Conservation (phyloP, 2,329 filamentous ascomycete species). For the Scleromitrula shiraiana region DNA sequence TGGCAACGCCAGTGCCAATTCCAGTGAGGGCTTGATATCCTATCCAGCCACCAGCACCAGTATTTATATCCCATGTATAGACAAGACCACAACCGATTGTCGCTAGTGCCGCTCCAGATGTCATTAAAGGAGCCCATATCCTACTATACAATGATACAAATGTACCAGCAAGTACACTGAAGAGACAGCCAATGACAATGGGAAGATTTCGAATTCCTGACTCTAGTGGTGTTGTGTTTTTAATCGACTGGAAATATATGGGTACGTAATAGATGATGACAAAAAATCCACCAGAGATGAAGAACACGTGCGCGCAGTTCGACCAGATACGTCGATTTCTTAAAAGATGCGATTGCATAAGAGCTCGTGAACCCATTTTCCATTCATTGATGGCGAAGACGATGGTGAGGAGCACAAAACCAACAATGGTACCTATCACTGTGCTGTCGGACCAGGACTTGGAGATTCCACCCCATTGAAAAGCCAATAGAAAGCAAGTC, state of each 20-base stretch:
- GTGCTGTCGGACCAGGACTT: conserved; percentile 28
- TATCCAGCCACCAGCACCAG: neutral
- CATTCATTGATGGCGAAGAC: neutral
- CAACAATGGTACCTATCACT: neutral
- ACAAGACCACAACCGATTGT: neutral
- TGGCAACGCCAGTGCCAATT: neutral
- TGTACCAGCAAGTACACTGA: no score
- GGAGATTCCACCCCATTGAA: conserved; percentile 37
- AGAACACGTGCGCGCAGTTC: conserved; percentile 32
- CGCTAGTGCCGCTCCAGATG: no score
- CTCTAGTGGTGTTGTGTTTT: conserved; percentile 25
- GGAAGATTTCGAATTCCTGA: conserved; percentile 32
- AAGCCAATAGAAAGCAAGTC: conserved; percentile 35
- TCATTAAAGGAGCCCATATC: no score
- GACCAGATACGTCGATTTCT: conserved; percentile 35
- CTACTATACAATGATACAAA: no score
- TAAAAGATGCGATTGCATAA: conserved; percentile 32
- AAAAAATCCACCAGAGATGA: conserved; percentile 34
- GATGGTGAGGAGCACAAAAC: neutral
- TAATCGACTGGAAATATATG: conserved; percentile 37
- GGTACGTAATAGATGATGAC: conserved; percentile 30
- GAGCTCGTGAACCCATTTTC: neutral
- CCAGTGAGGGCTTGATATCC: neutral
- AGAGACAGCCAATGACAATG: neutral
- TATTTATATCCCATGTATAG: neutral